A percentile compares a stretch with the other conserved stretches of the same genome.
These are phyloP conservation scores for Epichloe festucae DNA, from an alignment of 2,329 filamentous ascomycete species.

Conservation along the genomic window DNA sequence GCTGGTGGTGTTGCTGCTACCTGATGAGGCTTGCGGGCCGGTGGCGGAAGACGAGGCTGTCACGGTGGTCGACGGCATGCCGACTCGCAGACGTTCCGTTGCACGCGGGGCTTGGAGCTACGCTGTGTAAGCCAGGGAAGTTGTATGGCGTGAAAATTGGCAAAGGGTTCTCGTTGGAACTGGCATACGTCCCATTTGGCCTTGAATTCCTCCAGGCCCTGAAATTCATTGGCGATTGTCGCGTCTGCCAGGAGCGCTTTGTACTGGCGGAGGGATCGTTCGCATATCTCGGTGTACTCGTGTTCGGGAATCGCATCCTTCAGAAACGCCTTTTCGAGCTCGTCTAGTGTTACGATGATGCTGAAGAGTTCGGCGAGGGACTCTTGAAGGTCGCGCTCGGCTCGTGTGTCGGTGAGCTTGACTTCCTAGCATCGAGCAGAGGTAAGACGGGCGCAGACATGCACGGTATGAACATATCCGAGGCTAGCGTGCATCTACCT, in stretches of 20 bases:
- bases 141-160: not conserved
- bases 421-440: constrained; percentile 52
- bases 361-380: constrained; percentile 95
- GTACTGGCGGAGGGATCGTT: constrained; percentile 88
- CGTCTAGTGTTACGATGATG: constrained; percentile 90
- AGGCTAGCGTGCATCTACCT: constrained; percentile 11
- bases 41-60: constrained; percentile 37
- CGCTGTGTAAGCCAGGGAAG: constrained; percentile 1
- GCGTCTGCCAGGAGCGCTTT: constrained; percentile 88
- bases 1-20: constrained; percentile 34
- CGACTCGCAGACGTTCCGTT: constrained; percentile 82
- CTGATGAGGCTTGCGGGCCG: constrained; percentile 28
- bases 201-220: constrained; percentile 83
- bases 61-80: constrained; percentile 74
- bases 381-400: constrained; percentile 87
- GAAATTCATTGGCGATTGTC: constrained; percentile 76
- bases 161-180: no score
- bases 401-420: constrained; percentile 73
- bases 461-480: not conserved
- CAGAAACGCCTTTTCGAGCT: constrained; percentile 90
- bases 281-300: constrained; percentile 95
- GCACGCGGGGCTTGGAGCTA: constrained; percentile 91
- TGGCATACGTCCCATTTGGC: constrained; percentile 69
- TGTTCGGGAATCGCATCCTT: constrained; percentile 86
- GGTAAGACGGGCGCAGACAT: not conserved